phyloP scores from a whole-genome alignment of 176 grass and related monocot species.

The Puccinellia tenuiflora region DNA sequence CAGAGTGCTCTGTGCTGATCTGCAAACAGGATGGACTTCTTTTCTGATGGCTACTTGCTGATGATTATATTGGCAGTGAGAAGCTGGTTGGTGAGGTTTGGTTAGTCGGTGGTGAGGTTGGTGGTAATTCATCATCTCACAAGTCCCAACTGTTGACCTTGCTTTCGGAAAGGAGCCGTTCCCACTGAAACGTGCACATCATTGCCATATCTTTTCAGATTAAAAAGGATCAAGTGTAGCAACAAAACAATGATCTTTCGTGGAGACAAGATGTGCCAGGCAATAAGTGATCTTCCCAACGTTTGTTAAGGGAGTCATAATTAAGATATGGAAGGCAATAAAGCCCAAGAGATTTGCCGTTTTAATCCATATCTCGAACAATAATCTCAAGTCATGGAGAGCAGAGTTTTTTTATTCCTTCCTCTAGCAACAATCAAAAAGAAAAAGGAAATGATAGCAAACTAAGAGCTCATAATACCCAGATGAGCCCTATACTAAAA shows the following conservation, averaged over 20 bases:
- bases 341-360: not conserved
- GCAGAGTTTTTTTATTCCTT: slow-evolving; percentile 1
- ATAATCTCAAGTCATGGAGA: not conserved
- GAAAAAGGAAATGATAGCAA: not conserved
- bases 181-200: not conserved
- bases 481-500: slow-evolving; percentile 3
- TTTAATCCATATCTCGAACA: not conserved
- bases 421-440: not conserved
- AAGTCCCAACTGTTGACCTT: not conserved
- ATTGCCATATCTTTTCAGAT: not conserved
- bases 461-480: slow-evolving; percentile 14
- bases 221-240: too few species aligned
- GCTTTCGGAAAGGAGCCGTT: not conserved
- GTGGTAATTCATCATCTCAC: not conserved
- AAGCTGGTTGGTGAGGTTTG: not conserved
- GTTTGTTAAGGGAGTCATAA: not conserved
- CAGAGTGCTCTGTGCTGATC: not conserved
- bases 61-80: not conserved
- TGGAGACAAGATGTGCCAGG: too few species aligned
- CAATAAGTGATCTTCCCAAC: too few species aligned
- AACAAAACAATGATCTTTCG: too few species aligned
- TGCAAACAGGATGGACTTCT: not conserved
- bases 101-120: not conserved
- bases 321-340: not conserved
- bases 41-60: not conserved